phyloP scores from a whole-genome alignment of 768 basidiomycete genomes.

The Termitomyces sp. region DNA sequence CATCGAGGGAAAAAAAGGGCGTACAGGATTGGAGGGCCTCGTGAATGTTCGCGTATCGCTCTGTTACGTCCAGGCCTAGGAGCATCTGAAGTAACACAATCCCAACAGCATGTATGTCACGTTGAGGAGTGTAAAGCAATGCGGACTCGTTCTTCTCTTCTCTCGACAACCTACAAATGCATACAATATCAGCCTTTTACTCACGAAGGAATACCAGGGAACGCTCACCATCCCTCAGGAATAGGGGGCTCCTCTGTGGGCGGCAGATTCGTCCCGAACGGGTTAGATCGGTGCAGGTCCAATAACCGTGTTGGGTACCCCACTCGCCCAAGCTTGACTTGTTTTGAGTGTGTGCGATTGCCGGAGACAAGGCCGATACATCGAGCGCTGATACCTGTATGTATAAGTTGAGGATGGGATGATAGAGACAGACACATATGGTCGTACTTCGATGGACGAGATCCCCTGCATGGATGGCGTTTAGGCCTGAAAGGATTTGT shows the following conservation, averaged over 20 bases:
- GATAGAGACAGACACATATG: background rate
- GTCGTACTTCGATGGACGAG: constrained; percentile 64
- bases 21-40: constrained; percentile 53
- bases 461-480: constrained; percentile 56
- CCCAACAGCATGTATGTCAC: constrained; percentile 82
- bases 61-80: constrained; percentile 64
- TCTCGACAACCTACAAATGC: constrained; percentile 55
- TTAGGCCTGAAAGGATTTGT: constrained; percentile 67
- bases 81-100: constrained; percentile 83
- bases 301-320: constrained; percentile 67
- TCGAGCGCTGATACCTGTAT: constrained; percentile 52
- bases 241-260: constrained; percentile 30
- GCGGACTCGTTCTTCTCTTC: constrained; percentile 77
- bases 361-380: constrained; percentile 56
- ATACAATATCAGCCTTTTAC: background rate
- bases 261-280: constrained; percentile 44
- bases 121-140: constrained; percentile 62
- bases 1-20: constrained; percentile 8
- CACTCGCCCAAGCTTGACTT: constrained; percentile 70
- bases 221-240: constrained; percentile 40
- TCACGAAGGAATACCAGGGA: background rate
- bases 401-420: background rate
- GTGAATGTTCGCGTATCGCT: constrained; percentile 47
- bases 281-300: constrained; percentile 82
- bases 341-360: constrained; percentile 43